Evolutionary conservation across 2,329 filamentous ascomycete species (phyloP), one percentile per base, ranked within the genome.

Genomic region (Stromatinia cepivora): DNA sequence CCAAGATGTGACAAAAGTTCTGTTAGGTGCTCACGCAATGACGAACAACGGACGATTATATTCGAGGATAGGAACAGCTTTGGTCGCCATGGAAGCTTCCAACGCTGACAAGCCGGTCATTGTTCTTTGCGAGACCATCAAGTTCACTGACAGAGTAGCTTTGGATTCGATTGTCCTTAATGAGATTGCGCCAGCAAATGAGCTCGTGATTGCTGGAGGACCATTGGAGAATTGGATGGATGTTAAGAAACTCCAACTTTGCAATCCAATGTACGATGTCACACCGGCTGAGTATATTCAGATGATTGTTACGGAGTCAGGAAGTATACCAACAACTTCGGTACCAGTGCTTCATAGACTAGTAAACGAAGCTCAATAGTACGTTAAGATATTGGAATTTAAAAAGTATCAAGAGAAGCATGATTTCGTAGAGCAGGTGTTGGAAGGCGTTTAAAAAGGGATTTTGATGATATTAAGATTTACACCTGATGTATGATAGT

Each of bases 131-230:
- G 94, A 98, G 82, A 95, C 91, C 5, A 90, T 98, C 82, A 99
- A 98, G 81, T 97, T 98, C 79, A 92, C 95, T 76, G 89, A 93
- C 75, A 90, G 93, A 70, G 92, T 97, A 15, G 92, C 93, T 9
- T 88, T 96, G 20, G 95, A 98, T 81, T 94, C 93, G 34, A 92
- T 98, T 73, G 94, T 95, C 54, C 90, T 93, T 76, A 99, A 99
- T 79, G 95, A 99, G 82, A 90, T 97, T 72, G 93, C 88, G 81
- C 85, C 94, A 79, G 77, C 92, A 80, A 87, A 91, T 79, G 84
- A 92, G 81, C 81, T 91, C 66, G 72, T 75, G 46, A 79, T 73
- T 73, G 78, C 76, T 36, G 75, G 81, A 74, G 76, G 76, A 53
- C 70, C 76, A 70, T 77, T 89, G 48, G 78, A 81, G 48, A 81